phyloP scores from a whole-genome alignment of 106 monocot species.

The Dioscorea zingiberensis region DNA sequence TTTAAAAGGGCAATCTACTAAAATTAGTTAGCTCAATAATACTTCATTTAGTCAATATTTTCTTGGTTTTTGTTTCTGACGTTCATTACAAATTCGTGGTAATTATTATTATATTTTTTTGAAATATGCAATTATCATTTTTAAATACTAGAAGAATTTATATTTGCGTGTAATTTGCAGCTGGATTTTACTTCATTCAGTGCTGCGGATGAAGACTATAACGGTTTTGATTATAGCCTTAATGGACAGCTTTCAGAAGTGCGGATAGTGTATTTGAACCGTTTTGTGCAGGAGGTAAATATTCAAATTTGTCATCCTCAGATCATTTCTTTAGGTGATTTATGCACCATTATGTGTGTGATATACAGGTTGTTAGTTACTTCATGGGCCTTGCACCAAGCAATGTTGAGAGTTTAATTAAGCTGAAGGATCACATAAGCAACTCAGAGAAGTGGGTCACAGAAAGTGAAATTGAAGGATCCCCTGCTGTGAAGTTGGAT shows the following conservation, averaged over 20 bases:
- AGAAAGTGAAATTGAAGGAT: conserved; percentile 84
- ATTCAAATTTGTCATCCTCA: conserved; percentile 1
- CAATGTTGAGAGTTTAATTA: conserved; percentile 56
- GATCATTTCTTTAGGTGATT: conserved; percentile 2
- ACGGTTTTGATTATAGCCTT: conserved; percentile 92
- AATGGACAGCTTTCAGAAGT: conserved; percentile 92
- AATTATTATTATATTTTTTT: neutral
- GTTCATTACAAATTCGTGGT: too few relatives aligned
- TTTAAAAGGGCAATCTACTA: too few relatives aligned
- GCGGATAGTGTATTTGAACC: conserved; percentile 83
- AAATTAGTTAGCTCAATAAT: too few relatives aligned
- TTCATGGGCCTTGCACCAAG: conserved; percentile 86
- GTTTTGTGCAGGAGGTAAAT: conserved; percentile 90
- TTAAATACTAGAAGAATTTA: neutral
- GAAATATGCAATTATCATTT: neutral
- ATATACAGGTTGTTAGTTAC: conserved; percentile 67
- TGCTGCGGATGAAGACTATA: conserved; percentile 73
- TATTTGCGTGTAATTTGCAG: conserved; percentile 33
- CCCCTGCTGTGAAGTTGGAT: conserved; percentile 89
- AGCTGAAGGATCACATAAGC: conserved; percentile 76
- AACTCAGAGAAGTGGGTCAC: conserved; percentile 84
- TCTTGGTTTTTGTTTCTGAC: too few relatives aligned
- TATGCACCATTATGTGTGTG: neutral
- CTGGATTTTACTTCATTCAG: conserved; percentile 88
- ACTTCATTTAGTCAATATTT: too few relatives aligned